phyloP scores from a whole-genome alignment of 2,329 filamentous ascomycete genomes.

The Aspergillus jensenii region DNA sequence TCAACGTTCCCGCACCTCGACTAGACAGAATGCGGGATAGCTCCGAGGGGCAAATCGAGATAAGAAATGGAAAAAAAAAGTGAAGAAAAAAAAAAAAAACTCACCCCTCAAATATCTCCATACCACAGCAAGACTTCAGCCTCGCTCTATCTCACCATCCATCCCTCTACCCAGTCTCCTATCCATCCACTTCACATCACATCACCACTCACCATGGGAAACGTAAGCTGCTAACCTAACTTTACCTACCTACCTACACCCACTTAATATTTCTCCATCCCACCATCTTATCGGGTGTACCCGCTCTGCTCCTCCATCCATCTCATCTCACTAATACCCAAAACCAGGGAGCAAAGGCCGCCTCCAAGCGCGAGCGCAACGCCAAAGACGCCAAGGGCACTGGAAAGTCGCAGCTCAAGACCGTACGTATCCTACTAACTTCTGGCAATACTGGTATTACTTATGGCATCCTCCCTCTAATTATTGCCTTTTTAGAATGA shows the following conservation, averaged over 20 bases:
- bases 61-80: not conserved
- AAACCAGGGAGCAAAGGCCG: conserved; percentile 59
- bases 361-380: conserved; percentile 72
- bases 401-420: conserved; percentile 66
- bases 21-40: conserved; percentile 1
- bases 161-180: too few relatives aligned
- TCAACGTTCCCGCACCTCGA: not conserved
- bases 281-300: not conserved
- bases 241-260: not conserved
- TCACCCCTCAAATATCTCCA: not conserved
- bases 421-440: conserved; percentile 45
- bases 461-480: conserved; percentile 20
- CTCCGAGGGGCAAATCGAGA: not conserved
- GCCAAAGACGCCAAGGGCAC: conserved; percentile 56
- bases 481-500: conserved; percentile 56
- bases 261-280: not conserved
- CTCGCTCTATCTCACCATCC: not conserved
- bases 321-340: conserved; percentile 2
- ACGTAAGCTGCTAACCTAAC: conserved; percentile 21
- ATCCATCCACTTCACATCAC: not conserved
- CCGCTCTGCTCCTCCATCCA: not conserved
- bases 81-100: not conserved
- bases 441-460: too few relatives aligned
- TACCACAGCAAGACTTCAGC: not conserved
- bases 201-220: conserved; percentile 20